Evolutionary conservation across 2,329 filamentous ascomycete genomes (phyloP), one percentile per base, ranked within the genome.

Genomic region (Ophiocordyceps robertsii): DNA sequence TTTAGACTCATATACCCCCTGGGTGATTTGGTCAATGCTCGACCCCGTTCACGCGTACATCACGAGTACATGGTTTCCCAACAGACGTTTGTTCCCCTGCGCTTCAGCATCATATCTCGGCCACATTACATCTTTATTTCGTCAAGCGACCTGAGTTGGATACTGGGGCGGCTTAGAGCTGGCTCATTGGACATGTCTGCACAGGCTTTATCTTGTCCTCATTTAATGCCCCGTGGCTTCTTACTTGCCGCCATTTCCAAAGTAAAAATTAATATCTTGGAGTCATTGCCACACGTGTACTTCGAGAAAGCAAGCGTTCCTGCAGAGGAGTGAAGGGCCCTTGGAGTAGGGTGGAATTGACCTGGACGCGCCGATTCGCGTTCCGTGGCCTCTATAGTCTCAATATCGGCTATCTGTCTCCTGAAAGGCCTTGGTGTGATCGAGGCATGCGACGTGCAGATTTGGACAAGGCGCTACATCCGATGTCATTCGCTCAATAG

Each of bases 1-100:
- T 52, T 51, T 63, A 61, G 53, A 56, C 40, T 24, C 54, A 56
- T 54, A 56, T 54, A 56, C 53, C 56, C 53, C 46, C 44, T 29
- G 9, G 30, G 29, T 13, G 21, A 38, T 31, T 41, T n/a, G 36
- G 32, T 37, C 27, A 31, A 16, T 39, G 32, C 39, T 41, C 29
- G 38, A 46, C 29, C 12, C 19, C 13, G 44, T 41, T 32, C 12
- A 24, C n/a, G 17, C 24, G 41, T 44, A 46, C 45, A 37, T 49
- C 40, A 56, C 48, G 47, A 50, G 46, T 41, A 47, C 42, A 47
- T 45, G 46, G 41, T 16, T 17, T 17, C 41, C 43, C 43, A 32
- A 27, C 24, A 2, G 24, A 27, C 24, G 9, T 27, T 27, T 27
- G 19, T 19, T 9, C 24, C 24, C 24, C 24, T 9, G 6, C 6